Evolutionary conservation across 2,329 filamentous ascomycete species (phyloP).

Genomic region (Penicillium sp.): DNA sequence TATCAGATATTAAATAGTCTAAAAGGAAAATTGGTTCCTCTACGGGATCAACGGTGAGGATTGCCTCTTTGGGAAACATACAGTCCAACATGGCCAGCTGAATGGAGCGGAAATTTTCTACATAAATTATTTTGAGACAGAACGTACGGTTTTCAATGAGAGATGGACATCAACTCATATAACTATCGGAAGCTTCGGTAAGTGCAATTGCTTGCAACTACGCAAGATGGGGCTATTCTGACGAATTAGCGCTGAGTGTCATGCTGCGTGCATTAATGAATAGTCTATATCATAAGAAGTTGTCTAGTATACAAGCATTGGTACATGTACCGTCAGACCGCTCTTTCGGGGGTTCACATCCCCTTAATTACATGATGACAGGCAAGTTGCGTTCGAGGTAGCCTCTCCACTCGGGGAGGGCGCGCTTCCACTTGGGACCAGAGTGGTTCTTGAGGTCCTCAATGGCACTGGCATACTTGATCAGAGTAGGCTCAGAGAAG

Average conservation of each 20-base stretch:
- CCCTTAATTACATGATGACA: slow-evolving; percentile 27
- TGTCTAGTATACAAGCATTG: slow-evolving; percentile 7
- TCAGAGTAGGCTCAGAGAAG: slow-evolving; percentile 59
- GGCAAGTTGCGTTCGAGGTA: slow-evolving; percentile 46
- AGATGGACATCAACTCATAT: neutral
- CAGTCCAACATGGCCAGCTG: no score
- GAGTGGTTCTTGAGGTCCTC: slow-evolving; percentile 57
- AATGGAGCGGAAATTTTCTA: neutral
- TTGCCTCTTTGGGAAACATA: no score
- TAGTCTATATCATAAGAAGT: slow-evolving; percentile 11
- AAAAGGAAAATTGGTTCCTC: no score
- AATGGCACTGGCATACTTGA: slow-evolving; percentile 65
- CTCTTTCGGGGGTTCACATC: neutral
- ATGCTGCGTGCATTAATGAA: neutral
- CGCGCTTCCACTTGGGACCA: slow-evolving; percentile 50
- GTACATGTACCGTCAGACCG: neutral
- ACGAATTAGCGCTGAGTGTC: neutral
- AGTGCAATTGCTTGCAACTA: neutral
- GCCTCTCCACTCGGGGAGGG: slow-evolving; percentile 55
- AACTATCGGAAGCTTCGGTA: neutral
- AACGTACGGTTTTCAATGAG: neutral
- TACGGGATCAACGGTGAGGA: no score
- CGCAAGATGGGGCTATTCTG: neutral
- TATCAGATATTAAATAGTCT: no score
- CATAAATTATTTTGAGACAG: neutral